Percentiles rank a stretch among this genome's conserved stretches.
phyloP scores from a whole-genome alignment of 495 filamentous ascomycete genomes.

The Hypomontagnella submonticulosa region DNA sequence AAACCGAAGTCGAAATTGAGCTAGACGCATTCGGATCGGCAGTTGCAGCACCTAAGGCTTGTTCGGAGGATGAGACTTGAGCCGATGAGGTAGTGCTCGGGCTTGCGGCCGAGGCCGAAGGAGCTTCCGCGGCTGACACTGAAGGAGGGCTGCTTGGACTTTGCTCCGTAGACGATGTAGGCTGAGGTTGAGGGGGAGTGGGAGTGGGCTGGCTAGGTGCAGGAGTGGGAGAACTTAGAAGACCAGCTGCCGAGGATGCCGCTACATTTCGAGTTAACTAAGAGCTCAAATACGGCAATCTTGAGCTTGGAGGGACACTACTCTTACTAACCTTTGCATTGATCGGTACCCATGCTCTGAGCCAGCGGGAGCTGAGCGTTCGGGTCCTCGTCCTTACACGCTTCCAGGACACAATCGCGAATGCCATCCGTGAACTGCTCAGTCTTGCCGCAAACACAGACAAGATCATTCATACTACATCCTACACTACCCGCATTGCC shows the following conservation, averaged over 20 bases:
- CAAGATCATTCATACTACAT: slow-evolving; percentile 38
- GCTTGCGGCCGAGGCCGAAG: slow-evolving; percentile 14
- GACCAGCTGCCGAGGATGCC: slow-evolving; percentile 30
- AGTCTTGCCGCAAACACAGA: slow-evolving; percentile 44
- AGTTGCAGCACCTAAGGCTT: slow-evolving; percentile 18
- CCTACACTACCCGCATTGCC: slow-evolving; percentile 33
- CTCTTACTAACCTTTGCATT: slow-evolving; percentile 53
- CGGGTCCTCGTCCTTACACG: slow-evolving; percentile 27
- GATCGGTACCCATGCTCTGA: slow-evolving; percentile 29
- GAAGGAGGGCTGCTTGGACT: no score
- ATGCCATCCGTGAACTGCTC: slow-evolving; percentile 40
- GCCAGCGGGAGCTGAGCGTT: slow-evolving; percentile 37
- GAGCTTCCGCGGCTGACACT: slow-evolving; percentile 6
- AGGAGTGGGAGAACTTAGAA: slow-evolving; percentile 9
- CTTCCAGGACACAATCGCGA: slow-evolving; percentile 42
- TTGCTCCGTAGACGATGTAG: slow-evolving; percentile 6
- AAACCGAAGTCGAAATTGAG: slow-evolving; percentile 13
- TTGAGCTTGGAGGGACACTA: neutral
- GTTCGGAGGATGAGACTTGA: slow-evolving; percentile 9
- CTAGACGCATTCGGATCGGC: slow-evolving; percentile 17
- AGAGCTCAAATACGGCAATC: neutral
- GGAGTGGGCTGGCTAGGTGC: slow-evolving; percentile 12
- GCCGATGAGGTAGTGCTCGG: slow-evolving; percentile 19
- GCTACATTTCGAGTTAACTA: slow-evolving; percentile 25
- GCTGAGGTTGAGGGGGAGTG: neutral